phyloP scores from a whole-genome alignment of 2,329 filamentous ascomycete species.

The Cladobotryum protrusum region DNA sequence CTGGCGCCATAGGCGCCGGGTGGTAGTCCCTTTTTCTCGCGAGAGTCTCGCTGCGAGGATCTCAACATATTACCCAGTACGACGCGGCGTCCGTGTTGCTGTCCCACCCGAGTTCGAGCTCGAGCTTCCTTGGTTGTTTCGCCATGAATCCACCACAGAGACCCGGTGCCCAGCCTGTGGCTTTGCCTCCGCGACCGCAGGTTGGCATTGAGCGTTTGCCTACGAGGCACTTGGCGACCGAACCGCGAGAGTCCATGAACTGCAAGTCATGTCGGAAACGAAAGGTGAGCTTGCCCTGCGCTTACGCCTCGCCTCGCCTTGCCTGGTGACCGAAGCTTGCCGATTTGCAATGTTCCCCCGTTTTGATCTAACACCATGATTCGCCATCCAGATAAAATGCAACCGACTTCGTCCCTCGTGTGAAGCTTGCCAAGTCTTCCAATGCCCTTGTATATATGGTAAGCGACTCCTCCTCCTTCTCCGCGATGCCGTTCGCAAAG shows the following conservation, averaged over 20 bases:
- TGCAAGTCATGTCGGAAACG: conserved; percentile 91
- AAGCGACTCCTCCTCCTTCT: conserved; percentile 25
- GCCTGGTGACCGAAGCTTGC: neutral
- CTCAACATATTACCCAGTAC: too few relatives aligned
- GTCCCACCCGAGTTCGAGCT: too few relatives aligned
- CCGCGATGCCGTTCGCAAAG: neutral
- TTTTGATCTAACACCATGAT: conserved; percentile 1
- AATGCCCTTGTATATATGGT: conserved; percentile 86
- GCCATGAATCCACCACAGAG: conserved; percentile 12
- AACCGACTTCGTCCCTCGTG: conserved; percentile 78
- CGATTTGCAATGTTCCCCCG: neutral
- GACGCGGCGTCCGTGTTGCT: too few relatives aligned
- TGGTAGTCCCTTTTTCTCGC: too few relatives aligned
- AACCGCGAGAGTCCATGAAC: conserved; percentile 87
- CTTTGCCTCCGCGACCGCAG: conserved; percentile 67
- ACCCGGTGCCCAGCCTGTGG: conserved; percentile 32
- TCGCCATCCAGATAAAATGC: conserved; percentile 71
- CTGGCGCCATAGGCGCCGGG: too few relatives aligned
- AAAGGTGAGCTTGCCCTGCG: conserved; percentile 54
- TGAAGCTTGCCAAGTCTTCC: conserved; percentile 84
- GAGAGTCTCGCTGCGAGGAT: too few relatives aligned
- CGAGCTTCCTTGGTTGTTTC: neutral
- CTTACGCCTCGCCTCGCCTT: conserved; percentile 3
- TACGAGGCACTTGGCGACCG: conserved; percentile 61
- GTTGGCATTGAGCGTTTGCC: conserved; percentile 76